Base-by-base conservation (phyloP, 2,329 filamentous ascomycete genomes). In the Ascochyta fabae region DNA sequence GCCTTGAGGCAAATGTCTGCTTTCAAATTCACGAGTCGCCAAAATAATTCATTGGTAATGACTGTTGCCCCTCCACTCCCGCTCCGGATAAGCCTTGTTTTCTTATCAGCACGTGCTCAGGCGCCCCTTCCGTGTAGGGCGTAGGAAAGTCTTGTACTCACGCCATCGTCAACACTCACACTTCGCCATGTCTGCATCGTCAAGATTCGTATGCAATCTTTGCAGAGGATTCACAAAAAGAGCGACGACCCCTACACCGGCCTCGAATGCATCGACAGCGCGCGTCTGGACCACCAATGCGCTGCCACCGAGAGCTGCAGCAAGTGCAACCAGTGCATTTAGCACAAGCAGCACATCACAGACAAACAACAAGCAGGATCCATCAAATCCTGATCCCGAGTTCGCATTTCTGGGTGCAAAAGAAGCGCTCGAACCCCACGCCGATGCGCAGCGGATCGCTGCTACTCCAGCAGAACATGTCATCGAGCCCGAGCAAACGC, bases 71-170 rank as follows among this genome's bases (percentile, higher is more conserved):
- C 48, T 48, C 23, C 40, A 45, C 47, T 33, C 47, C 15, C 40
- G 47, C 47, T 33, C 47, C 15, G 12, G 55, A 58, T 58, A 56
- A 56, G 29, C 29, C 19, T 19, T 19, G 2, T 19, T 10, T 19
- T 48, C 61, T 69, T 72, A 71, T 72, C 68, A 35, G 36, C 70
- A 72, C 68, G 67, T 72, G 68, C 49, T 44, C 54, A 56, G 22
- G 50, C 58, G 53, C 41, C 13, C 19, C 5, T 38, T 59, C 63
- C 42, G 42, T 13, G 49, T 36, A 23, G 22, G 15, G 43, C 57
- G 44, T 19, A 31, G 39, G 36, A 51, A 54, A 61, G 50, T 56
- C 49, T 48, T 33, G 48, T 23, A 38, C 46, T 23, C 34, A 49
- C 23, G 46, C 42, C 38, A 49, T 48, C 39, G 16, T 38, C 46